phyloP scores from a whole-genome alignment of 768 basidiomycete species.

The Multifurca ochricompacta region DNA sequence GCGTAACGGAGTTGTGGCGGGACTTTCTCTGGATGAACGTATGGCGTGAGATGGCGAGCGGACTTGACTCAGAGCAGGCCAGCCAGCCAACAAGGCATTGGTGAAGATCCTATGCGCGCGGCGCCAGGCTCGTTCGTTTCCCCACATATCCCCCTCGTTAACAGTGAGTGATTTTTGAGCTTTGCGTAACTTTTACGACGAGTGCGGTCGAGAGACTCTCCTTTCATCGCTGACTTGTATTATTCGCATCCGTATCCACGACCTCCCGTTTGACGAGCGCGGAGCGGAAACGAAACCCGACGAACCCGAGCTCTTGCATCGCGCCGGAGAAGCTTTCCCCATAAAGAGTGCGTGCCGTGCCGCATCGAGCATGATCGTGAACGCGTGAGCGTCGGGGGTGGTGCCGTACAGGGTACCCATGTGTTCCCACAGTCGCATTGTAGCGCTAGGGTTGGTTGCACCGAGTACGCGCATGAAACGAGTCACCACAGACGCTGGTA shows the following conservation, averaged over 20 bases:
- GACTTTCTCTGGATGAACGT: constrained; percentile 22
- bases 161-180: constrained; percentile 25
- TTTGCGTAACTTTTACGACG: constrained; percentile 26
- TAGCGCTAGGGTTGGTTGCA: constrained; percentile 45
- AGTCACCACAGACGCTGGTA: constrained; percentile 20
- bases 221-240: no score
- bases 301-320: constrained; percentile 36
- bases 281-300: constrained; percentile 27
- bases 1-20: constrained; percentile 24
- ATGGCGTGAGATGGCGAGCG: constrained; percentile 33
- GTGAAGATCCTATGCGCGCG: constrained; percentile 46
- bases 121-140: constrained; percentile 34
- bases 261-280: background rate
- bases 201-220: constrained; percentile 2
- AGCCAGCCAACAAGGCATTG: constrained; percentile 50
- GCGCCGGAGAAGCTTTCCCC: constrained; percentile 47
- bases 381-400: constrained; percentile 44
- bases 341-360: constrained; percentile 46
- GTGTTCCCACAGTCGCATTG: constrained; percentile 63
- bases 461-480: constrained; percentile 43
- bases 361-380: constrained; percentile 53
- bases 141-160: constrained; percentile 26
- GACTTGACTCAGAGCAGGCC: constrained; percentile 34
- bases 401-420: constrained; percentile 52
- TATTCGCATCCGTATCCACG: background rate